A percentile compares a stretch with the other conserved stretches of the same genome.
Conservation (phyloP, 2,329 filamentous ascomycete genomes). For the Chaetoscypha palmicola region DNA sequence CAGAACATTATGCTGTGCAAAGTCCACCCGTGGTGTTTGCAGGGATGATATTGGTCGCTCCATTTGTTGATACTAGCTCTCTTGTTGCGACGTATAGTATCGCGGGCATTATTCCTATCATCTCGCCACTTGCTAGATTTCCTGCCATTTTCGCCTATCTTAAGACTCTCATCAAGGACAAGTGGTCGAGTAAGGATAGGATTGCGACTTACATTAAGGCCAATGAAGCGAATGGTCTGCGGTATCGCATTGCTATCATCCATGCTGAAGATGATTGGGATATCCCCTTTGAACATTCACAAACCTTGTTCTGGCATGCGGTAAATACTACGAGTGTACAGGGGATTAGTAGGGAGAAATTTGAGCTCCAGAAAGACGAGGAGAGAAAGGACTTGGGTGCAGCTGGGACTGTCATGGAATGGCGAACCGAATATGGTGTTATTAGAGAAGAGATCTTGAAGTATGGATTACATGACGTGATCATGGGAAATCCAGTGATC, state of each 20-base stretch:
- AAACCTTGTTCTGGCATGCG: constrained; percentile 54
- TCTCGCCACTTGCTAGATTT: constrained; percentile 65
- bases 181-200: constrained; percentile 45
- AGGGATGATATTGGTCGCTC: constrained; percentile 48
- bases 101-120: constrained; percentile 59
- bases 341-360: constrained; percentile 37
- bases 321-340: constrained; percentile 40
- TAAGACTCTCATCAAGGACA: constrained; percentile 40
- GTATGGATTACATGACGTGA: constrained; percentile 49
- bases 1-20: constrained; percentile 41
- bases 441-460: constrained; percentile 49
- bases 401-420: constrained; percentile 44
- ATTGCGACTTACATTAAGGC: constrained; percentile 39
- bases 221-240: constrained; percentile 29
- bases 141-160: constrained; percentile 41
- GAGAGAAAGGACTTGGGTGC: constrained; percentile 37
- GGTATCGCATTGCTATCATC: constrained; percentile 57
- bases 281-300: constrained; percentile 66
- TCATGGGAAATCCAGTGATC: constrained; percentile 51
- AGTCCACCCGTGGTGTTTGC: constrained; percentile 40
- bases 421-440: constrained; percentile 39
- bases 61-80: constrained; percentile 47
- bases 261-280: constrained; percentile 76
- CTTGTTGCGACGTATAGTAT: constrained; percentile 51
- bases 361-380: constrained; percentile 38